Evolutionary conservation across 352 stramenopile genomes (phyloP), one percentile per base, ranked within the genome.

Genomic region (Pythium sp.): DNA sequence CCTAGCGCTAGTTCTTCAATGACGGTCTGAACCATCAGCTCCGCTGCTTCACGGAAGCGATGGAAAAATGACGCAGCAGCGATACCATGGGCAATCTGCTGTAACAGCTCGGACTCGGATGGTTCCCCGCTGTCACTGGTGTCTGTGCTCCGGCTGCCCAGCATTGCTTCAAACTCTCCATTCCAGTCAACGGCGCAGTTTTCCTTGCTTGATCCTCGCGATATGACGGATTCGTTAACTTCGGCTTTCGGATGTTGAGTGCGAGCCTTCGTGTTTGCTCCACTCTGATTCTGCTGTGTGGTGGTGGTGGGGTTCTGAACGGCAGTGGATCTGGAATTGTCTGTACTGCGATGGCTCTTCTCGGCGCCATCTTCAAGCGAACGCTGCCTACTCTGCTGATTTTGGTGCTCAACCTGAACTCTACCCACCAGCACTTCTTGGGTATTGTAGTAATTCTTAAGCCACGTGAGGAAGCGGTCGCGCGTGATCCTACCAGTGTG

Each of bases 1-100:
- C 73, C 57, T 14, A 87, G 51, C 2, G 55, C 46, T 14, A 86
- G 74, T 24, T 82, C 80, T 2, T 75, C 30, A 5, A 90, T 46
- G 32, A 90, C 76, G 26, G 75, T 49, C 34, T 70, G 41, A 12
- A 82, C 57, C 3, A 75, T 8, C 9, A 43, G 7, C 53, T 90
- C 78, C 2, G 76, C 76, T 47, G 70, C 58, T n/a, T 75, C 62
- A 12, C 72, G 74, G 72, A 90, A 90, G 1, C 72, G 68, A 4
- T 64, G 64, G 12, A 87, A 43, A 5, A 88, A 65, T 0, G 46
- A 2, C 11, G 79, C 75, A 28, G 75, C 66, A n/a, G 71, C 43
- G 8, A 78, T 58, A 8, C 78, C 76, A 5, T 58, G 22, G 7
- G 61, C 36, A 18, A 80, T 69, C 28, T 18, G 18, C 1, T 9